A percentile compares a stretch with the other conserved stretches of the same genome.
Conservation (phyloP, 1,139 yeast species). For the Pichia sp. region DNA sequence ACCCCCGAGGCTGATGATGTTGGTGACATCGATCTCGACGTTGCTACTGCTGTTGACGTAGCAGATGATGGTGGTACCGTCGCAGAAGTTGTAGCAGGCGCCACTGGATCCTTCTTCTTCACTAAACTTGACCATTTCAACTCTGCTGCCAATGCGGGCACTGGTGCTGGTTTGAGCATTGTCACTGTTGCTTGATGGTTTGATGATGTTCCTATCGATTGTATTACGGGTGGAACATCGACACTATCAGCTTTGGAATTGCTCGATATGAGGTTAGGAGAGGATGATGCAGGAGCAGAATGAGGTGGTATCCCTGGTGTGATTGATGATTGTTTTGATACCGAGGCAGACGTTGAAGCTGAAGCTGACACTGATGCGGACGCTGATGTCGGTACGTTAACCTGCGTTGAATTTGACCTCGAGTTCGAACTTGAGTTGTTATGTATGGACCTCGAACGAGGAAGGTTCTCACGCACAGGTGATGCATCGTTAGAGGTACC, state of each 20-base stretch:
- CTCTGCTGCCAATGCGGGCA: conserved; percentile 56
- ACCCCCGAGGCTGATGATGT: no score
- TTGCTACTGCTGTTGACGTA: no score
- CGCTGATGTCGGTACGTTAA: conserved; percentile 10
- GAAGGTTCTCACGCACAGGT: conserved; percentile 3
- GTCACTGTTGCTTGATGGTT: conserved; percentile 23
- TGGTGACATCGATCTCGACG: no score
- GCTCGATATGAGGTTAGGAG: background rate
- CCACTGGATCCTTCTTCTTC: background rate
- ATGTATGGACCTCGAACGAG: conserved; percentile 3
- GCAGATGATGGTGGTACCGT: background rate
- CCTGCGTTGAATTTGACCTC: conserved; percentile 6
- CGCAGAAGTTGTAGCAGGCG: no score
- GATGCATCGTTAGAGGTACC: conserved; percentile 1
- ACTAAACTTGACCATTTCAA: conserved; percentile 66
- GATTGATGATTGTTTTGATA: background rate
- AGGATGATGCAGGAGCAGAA: no score
- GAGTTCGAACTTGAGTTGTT: background rate
- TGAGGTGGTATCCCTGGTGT: no score
- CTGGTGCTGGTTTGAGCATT: conserved; percentile 59
- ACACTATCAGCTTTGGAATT: conserved; percentile 2
- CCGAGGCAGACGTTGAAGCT: conserved; percentile 11
- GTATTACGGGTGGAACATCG: conserved; percentile 13
- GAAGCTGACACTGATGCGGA: conserved; percentile 1
- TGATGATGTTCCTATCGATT: conserved; percentile 12